phyloP scores from a whole-genome alignment of 2,329 filamentous ascomycete species.

The Graphiopsis chlorocephala region DNA sequence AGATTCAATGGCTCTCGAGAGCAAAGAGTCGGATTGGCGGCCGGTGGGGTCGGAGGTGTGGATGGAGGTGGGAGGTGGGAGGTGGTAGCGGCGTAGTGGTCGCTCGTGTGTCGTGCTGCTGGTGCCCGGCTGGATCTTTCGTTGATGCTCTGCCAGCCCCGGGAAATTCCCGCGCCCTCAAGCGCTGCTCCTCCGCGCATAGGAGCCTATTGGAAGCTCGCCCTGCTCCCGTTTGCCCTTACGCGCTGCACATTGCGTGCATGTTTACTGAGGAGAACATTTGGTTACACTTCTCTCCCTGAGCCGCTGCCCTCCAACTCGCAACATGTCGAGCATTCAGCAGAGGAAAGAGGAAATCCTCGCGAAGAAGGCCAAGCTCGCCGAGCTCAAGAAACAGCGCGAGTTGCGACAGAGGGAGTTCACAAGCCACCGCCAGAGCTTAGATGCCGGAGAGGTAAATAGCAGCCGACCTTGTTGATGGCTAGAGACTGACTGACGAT shows the following conservation, averaged over 20 bases:
- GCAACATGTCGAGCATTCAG: constrained; percentile 43
- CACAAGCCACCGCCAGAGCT: constrained; percentile 64
- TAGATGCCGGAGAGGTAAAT: constrained; percentile 68
- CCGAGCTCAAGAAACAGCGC: constrained; percentile 89
- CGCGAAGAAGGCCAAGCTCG: constrained; percentile 94
- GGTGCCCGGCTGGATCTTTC: constrained; percentile 8
- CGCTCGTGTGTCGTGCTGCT: constrained; percentile 6
- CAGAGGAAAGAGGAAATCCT: constrained; percentile 92
- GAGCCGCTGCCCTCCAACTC: not conserved
- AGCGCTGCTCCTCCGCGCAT: too few species aligned
- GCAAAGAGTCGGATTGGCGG: not conserved
- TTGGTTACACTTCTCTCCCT: not conserved
- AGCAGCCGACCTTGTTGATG: not conserved
- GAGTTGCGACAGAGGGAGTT: constrained; percentile 78
- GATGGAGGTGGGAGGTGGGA: constrained; percentile 3
- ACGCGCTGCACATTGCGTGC: not conserved
- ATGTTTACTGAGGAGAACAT: not conserved
- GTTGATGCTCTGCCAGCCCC: not conserved
- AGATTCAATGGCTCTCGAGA: constrained; percentile 11
- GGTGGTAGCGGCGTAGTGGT: constrained; percentile 11
- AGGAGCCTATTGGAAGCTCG: constrained; percentile 7
- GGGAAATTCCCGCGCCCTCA: not conserved
- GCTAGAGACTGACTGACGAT: constrained; percentile 27
- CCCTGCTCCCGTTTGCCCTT: not conserved
- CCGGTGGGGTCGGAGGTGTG: not conserved